Evolutionary conservation across 1,284 basidiomycete genomes (phyloP).

Genomic region (Fomes fomentarius): DNA sequence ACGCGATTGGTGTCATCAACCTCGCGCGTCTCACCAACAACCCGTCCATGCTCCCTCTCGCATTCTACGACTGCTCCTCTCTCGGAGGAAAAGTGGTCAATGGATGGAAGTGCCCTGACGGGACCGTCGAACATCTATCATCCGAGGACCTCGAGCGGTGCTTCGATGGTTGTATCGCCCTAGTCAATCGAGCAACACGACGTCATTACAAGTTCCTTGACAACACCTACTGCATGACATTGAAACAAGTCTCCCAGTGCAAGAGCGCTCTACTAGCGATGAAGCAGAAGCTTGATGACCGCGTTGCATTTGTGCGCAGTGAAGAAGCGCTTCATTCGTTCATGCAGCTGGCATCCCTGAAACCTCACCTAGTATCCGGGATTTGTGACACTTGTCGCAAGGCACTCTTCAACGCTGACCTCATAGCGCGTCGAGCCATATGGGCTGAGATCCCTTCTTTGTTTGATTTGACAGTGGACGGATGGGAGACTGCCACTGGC

Average conservation of each 20-base stretch:
- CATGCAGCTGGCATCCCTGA: neutral
- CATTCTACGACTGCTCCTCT: neutral
- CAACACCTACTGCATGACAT: neutral
- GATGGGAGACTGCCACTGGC: neutral
- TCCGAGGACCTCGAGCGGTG: neutral
- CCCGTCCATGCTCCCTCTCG: constrained; percentile 2
- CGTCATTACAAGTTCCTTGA: neutral
- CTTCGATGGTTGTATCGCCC: neutral
- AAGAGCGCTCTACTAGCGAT: neutral
- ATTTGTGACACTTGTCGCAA: neutral
- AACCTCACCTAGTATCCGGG: neutral
- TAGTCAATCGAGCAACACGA: neutral
- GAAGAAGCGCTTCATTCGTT: neutral
- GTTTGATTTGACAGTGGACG: neutral
- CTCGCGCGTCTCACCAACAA: constrained; percentile 5
- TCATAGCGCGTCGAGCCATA: neutral
- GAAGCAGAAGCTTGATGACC: neutral
- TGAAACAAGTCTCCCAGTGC: too few relatives aligned
- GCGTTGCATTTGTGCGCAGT: neutral
- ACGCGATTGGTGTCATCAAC: constrained; percentile 2
- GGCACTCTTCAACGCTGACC: neutral
- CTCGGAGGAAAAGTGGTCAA: neutral
- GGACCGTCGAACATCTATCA: neutral
- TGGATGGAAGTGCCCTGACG: constrained; percentile 3
- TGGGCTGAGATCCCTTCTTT: neutral